Evolutionary conservation across 257 asterid genomes (phyloP), one percentile per base, ranked within the genome.

Genomic region (Solanum sejunctum): DNA sequence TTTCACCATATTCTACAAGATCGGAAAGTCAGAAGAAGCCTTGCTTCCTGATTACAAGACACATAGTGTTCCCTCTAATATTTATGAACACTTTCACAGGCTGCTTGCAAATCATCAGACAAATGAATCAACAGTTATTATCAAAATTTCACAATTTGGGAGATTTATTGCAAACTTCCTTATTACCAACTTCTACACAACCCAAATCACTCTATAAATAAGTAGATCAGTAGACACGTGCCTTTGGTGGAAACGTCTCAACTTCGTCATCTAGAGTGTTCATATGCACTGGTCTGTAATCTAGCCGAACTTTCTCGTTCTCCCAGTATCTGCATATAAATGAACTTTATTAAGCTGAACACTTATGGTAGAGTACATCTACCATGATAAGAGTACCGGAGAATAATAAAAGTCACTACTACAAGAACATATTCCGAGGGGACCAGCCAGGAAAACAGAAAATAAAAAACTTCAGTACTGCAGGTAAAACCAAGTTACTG

Each of bases 261-360:
- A 95, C 20, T 88, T 95, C 98, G 20, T 94, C 97, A 78, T 95
- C 98, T 77, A 95, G 92, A 21, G 98, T 95, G 77, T 95, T 91
- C 98, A 94, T 84, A 86, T 95, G 98, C 73, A 95, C 98, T 63
- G 97, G 94, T 86, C 98, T 87, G 89, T 95, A 95, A 69, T 93
- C 97, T 21, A 95, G 88, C 81, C 91, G 90, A 36, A 92, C 97
- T 86, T 92, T 89, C 86, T 92, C 97, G 20, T 92, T 91, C 89
- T 95, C 97, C 98, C 98, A 95, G 85, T 84, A 93, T 90, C 98
- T 95, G 95, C 91, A 89, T 28, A 51, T 66, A 85, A 9, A 26
- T 52, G 13, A 78, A 78, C 47, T 78, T 77, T 52, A 16, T 77
- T 77, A 77, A 51, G 49, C 64, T 77, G 45, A 51, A 26, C 11